Conservation (phyloP, 2,329 filamentous ascomycete species). For the Ceratocystiopsis minuta region DNA sequence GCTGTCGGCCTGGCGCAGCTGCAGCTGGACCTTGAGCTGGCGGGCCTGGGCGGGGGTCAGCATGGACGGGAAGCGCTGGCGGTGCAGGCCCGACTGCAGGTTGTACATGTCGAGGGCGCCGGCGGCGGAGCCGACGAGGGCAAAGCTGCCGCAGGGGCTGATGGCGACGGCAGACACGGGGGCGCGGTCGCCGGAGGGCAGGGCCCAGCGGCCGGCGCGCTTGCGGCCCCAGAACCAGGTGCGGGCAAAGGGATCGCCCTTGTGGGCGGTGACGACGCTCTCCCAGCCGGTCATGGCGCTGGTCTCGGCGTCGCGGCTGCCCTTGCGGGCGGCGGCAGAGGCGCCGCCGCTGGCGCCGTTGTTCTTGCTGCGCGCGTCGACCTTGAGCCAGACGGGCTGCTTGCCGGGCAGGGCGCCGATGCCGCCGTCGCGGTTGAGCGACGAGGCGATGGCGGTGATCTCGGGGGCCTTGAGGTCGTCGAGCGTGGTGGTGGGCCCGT, state of each 20-base stretch:
- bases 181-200: slow-evolving; percentile 69
- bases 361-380: not conserved
- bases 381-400: slow-evolving; percentile 69
- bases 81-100: slow-evolving; percentile 76
- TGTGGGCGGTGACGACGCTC: slow-evolving; percentile 85
- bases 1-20: slow-evolving; percentile 36
- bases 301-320: slow-evolving; percentile 46
- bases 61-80: slow-evolving; percentile 70
- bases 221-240: slow-evolving; percentile 99
- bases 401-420: slow-evolving; percentile 71
- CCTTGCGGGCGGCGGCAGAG: slow-evolving; percentile 21
- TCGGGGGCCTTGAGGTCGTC: slow-evolving; percentile 76
- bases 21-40: slow-evolving; percentile 51
- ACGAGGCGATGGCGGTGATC: slow-evolving; percentile 81
- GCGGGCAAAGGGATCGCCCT: slow-evolving; percentile 63
- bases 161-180: slow-evolving; percentile 76
- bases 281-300: slow-evolving; percentile 85
- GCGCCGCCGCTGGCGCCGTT: not conserved
- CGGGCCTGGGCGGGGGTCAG: slow-evolving; percentile 63
- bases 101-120: slow-evolving; percentile 93
- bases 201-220: slow-evolving; percentile 79
- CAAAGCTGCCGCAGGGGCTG: slow-evolving; percentile 85
- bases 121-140: slow-evolving; percentile 65
- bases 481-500: slow-evolving; percentile 44
- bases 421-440: slow-evolving; percentile 82